Percentiles rank a stretch among this genome's conserved stretches.
Conservation (phyloP, 495 filamentous ascomycete species). For the Trichoderma parareesei region DNA sequence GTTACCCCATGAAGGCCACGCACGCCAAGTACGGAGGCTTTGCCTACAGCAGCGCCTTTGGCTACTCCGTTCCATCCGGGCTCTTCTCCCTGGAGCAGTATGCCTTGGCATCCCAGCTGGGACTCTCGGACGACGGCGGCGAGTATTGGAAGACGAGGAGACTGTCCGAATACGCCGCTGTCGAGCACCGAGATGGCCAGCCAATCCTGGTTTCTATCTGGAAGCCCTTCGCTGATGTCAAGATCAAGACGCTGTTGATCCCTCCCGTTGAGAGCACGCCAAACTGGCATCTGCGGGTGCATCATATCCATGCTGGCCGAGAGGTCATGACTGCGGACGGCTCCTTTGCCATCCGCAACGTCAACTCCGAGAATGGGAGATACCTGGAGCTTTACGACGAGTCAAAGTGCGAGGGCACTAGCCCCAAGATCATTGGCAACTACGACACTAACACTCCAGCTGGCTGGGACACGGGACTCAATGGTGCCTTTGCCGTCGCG, state of each 20-base stretch:
- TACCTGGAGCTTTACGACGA: slow-evolving; percentile 46
- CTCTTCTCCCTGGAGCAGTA: slow-evolving; percentile 69
- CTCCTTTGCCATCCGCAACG: slow-evolving; percentile 61
- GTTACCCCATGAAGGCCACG: slow-evolving; percentile 69
- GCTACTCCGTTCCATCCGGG: slow-evolving; percentile 68
- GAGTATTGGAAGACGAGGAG: slow-evolving; percentile 73
- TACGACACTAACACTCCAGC: slow-evolving; percentile 47
- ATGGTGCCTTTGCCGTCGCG: slow-evolving; percentile 55
- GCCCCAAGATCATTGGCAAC: slow-evolving; percentile 44
- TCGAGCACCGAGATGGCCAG: slow-evolving; percentile 38
- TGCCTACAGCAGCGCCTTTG: slow-evolving; percentile 66
- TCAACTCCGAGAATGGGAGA: slow-evolving; percentile 48
- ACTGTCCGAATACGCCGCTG: slow-evolving; percentile 46
- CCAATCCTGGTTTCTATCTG: slow-evolving; percentile 58
- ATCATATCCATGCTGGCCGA: slow-evolving; percentile 47
- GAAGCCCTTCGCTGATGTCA: slow-evolving; percentile 60
- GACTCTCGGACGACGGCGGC: slow-evolving; percentile 67
- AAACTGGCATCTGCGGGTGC: slow-evolving; percentile 63
- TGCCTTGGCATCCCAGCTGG: slow-evolving; percentile 65
- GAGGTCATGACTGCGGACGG: slow-evolving; percentile 62
- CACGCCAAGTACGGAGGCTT: slow-evolving; percentile 78
- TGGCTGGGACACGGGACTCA: slow-evolving; percentile 43
- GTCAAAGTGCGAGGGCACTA: slow-evolving; percentile 35
- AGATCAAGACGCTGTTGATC: slow-evolving; percentile 54
- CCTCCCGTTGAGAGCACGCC: slow-evolving; percentile 44